Evolutionary conservation across 2,329 filamentous ascomycete genomes (phyloP).

Genomic region (Fusarium graminum): DNA sequence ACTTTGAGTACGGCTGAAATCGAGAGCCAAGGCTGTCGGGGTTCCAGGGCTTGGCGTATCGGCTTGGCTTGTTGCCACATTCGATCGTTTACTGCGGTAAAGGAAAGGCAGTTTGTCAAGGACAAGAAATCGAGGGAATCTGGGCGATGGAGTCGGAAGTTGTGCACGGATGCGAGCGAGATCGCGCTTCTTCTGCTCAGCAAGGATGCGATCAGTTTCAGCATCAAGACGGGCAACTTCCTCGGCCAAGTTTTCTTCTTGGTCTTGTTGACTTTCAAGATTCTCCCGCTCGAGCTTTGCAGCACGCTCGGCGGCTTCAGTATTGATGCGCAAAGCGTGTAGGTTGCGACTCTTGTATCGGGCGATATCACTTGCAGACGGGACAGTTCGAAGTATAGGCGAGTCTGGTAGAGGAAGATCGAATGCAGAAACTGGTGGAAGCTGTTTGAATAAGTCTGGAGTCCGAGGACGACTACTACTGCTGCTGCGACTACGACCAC

Average conservation of each 20-base stretch:
- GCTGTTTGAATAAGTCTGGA: conserved; percentile 13
- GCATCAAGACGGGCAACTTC: conserved; percentile 61
- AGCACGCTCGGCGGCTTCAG: conserved; percentile 32
- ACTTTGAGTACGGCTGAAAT: conserved; percentile 53
- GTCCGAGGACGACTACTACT: conserved; percentile 34
- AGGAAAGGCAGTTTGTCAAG: conserved; percentile 64
- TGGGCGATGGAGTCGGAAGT: conserved; percentile 54
- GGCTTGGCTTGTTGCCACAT: conserved; percentile 50
- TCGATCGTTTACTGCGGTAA: conserved; percentile 58
- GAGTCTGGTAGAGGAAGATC: conserved; percentile 30
- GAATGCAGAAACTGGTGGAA: conserved; percentile 16
- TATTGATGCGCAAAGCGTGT: conserved; percentile 41
- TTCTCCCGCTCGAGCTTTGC: conserved; percentile 42
- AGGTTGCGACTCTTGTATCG: conserved; percentile 45
- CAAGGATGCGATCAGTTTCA: conserved; percentile 63
- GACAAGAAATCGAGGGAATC: conserved; percentile 55
- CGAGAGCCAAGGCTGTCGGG: conserved; percentile 54
- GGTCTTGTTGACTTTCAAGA: conserved; percentile 33
- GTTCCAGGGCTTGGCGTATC: conserved; percentile 53
- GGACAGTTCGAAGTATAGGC: conserved; percentile 33
- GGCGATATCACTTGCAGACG: conserved; percentile 42
- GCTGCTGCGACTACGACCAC: conserved; percentile 34
- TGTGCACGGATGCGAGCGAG: conserved; percentile 61
- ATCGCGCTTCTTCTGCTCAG: conserved; percentile 64
- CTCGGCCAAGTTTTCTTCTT: conserved; percentile 52